These are phyloP conservation scores for Agaricus sinodeliciosus DNA, from an alignment of 768 basidiomycete species.

Conservation along the genomic window DNA sequence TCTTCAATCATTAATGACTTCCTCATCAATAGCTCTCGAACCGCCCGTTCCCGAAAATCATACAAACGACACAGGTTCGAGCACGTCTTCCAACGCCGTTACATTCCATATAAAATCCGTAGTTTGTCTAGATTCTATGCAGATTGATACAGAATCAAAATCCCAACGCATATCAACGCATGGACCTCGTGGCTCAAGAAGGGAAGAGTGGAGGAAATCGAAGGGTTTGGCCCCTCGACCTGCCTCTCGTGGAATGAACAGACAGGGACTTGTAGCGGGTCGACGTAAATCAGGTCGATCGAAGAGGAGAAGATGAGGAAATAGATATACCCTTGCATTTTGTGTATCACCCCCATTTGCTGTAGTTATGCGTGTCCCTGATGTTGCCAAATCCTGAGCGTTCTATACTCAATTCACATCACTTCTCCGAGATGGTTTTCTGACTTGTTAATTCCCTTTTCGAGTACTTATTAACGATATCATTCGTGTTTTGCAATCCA, in stretches of 20 bases:
- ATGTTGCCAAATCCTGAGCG: too few relatives aligned
- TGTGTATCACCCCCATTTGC: neutral
- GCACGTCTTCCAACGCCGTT: neutral
- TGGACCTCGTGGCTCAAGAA: constrained; percentile 67
- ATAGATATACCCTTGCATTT: constrained; percentile 8
- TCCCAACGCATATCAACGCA: constrained; percentile 64
- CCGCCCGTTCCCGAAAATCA: constrained; percentile 15
- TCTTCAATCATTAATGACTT: constrained; percentile 33
- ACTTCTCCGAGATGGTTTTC: too few relatives aligned
- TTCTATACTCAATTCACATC: too few relatives aligned
- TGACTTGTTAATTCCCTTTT: too few relatives aligned
- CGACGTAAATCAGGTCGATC: constrained; percentile 65
- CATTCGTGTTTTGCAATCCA: too few relatives aligned
- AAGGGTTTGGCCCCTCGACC: constrained; percentile 62
- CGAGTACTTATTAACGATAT: too few relatives aligned
- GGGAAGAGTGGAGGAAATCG: constrained; percentile 77
- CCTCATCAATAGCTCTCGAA: constrained; percentile 27
- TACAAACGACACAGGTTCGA: constrained; percentile 27
- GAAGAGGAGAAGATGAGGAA: constrained; percentile 56
- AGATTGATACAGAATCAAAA: constrained; percentile 35
- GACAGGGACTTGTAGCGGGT: constrained; percentile 56
- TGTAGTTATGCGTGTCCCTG: too few relatives aligned
- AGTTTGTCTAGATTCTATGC: constrained; percentile 42
- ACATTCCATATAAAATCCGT: neutral
- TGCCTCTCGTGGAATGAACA: constrained; percentile 51